Evolutionary conservation across 2,329 filamentous ascomycete genomes (phyloP).

Genomic region (Bisporella sp.): DNA sequence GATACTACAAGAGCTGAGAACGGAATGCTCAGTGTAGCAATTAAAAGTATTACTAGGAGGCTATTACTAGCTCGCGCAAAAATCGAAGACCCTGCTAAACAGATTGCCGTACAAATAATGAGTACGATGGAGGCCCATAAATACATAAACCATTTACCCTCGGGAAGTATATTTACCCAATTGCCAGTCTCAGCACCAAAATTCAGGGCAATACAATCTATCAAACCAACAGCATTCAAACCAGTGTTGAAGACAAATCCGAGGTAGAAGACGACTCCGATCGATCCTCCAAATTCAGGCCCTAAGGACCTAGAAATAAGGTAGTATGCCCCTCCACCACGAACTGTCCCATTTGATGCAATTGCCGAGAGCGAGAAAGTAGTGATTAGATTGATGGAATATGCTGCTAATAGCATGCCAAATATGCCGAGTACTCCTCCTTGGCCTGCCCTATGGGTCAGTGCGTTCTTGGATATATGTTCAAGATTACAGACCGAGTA

Average conservation of each 20-base stretch:
- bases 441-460: conserved; percentile 34
- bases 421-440: conserved; percentile 74
- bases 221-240: conserved; percentile 78
- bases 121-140: conserved; percentile 67
- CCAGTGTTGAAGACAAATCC: conserved; percentile 83
- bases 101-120: conserved; percentile 64
- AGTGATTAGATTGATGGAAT: conserved; percentile 75
- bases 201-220: conserved; percentile 75
- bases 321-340: conserved; percentile 83
- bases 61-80: conserved; percentile 78
- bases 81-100: conserved; percentile 70
- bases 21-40: conserved; percentile 76
- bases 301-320: conserved; percentile 80
- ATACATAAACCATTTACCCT: conserved; percentile 72
- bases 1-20: conserved; percentile 62
- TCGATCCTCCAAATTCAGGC: conserved; percentile 83
- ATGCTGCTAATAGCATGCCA: conserved; percentile 68
- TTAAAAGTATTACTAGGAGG: conserved; percentile 60
- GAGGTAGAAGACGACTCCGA: conserved; percentile 84
- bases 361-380: conserved; percentile 83
- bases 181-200: conserved; percentile 52
- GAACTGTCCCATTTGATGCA: conserved; percentile 82
- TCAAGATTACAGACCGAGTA: conserved; percentile 50
- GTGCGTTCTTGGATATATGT: neutral
- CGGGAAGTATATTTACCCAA: conserved; percentile 53